Percentiles rank a stretch among this genome's conserved stretches.
Evolutionary conservation across 2,329 filamentous ascomycete genomes (phyloP).

Genomic region (Diaporthe ilicicola): DNA sequence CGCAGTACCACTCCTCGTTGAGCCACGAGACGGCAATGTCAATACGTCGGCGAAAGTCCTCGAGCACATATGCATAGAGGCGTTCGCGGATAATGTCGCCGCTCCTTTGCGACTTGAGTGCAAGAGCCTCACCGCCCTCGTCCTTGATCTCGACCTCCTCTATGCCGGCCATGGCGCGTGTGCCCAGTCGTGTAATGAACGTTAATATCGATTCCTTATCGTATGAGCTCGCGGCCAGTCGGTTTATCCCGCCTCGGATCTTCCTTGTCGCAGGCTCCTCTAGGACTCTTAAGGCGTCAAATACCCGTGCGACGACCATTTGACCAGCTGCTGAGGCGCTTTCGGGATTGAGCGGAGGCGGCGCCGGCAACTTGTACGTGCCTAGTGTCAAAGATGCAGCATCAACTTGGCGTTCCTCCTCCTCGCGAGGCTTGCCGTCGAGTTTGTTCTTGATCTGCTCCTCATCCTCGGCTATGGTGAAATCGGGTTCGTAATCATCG

Average conservation of each 20-base stretch:
- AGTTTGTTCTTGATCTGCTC: slow-evolving; percentile 82
- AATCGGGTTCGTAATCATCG: slow-evolving; percentile 90
- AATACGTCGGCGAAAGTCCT: slow-evolving; percentile 90
- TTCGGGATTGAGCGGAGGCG: slow-evolving; percentile 75
- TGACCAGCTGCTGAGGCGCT: slow-evolving; percentile 79
- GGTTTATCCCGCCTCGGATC: slow-evolving; percentile 78
- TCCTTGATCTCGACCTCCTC: slow-evolving; percentile 67
- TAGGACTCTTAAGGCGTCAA: slow-evolving; percentile 77
- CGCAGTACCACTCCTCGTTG: slow-evolving; percentile 98
- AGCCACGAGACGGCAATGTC: slow-evolving; percentile 93
- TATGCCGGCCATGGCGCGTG: slow-evolving; percentile 76
- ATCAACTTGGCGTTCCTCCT: slow-evolving; percentile 53
- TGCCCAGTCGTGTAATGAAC: slow-evolving; percentile 84
- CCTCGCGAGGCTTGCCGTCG: slow-evolving; percentile 71
- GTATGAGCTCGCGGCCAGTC: slow-evolving; percentile 83
- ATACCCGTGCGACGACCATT: slow-evolving; percentile 78
- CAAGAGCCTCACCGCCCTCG: slow-evolving; percentile 53
- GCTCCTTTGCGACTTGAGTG: slow-evolving; percentile 52
- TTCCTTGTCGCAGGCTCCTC: slow-evolving; percentile 72
- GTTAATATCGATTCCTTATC: slow-evolving; percentile 93
- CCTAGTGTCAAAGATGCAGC: slow-evolving; percentile 71
- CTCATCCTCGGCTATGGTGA: slow-evolving; percentile 77
- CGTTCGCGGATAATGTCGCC: slow-evolving; percentile 79
- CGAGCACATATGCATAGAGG: slow-evolving; percentile 85
- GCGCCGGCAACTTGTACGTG: slow-evolving; percentile 81